Percentiles rank a stretch among this genome's conserved stretches.
Evolutionary conservation across 441 rosid genomes (phyloP).

Genomic region (Bruguiera hainesii): DNA sequence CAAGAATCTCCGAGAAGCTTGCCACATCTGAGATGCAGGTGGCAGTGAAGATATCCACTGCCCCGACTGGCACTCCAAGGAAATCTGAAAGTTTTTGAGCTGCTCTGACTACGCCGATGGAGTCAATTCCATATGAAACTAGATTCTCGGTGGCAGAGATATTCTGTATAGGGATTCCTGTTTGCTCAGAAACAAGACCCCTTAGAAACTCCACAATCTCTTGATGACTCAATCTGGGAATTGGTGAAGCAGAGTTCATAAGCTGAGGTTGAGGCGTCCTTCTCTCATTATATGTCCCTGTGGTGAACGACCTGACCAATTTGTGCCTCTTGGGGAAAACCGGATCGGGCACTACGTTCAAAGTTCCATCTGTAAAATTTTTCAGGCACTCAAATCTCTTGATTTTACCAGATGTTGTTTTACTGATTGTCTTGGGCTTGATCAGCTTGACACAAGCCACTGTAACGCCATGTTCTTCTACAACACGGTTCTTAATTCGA

Average conservation of each 20-base stretch:
- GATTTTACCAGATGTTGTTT: slow-evolving; percentile 73
- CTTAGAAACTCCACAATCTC: slow-evolving; percentile 52
- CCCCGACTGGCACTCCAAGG: slow-evolving; percentile 64
- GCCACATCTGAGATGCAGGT: slow-evolving; percentile 68
- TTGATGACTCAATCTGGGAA: slow-evolving; percentile 30
- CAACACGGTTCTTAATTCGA: slow-evolving; percentile 39
- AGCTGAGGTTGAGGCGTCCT: slow-evolving; percentile 39
- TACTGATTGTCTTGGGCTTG: slow-evolving; percentile 62
- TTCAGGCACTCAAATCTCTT: slow-evolving; percentile 75
- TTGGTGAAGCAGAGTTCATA: slow-evolving; percentile 24
- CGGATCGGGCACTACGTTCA: slow-evolving; percentile 42
- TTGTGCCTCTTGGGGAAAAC: slow-evolving; percentile 27
- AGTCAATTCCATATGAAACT: slow-evolving; percentile 68
- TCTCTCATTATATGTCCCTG: slow-evolving; percentile 52
- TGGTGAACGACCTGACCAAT: slow-evolving; percentile 43
- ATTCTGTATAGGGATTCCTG: slow-evolving; percentile 39
- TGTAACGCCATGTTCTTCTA: slow-evolving; percentile 62
- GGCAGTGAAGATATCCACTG: slow-evolving; percentile 71
- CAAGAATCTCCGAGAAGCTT: slow-evolving; percentile 49
- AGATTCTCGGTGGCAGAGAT: slow-evolving; percentile 56
- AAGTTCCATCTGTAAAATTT: slow-evolving; percentile 53
- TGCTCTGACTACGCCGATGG: slow-evolving; percentile 71
- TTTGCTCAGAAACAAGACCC: slow-evolving; percentile 50
- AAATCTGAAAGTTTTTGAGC: slow-evolving; percentile 69
- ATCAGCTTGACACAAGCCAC: slow-evolving; percentile 55